Base-by-base conservation (phyloP, 495 filamentous ascomycete species). In the Daldinia bambusicola region DNA sequence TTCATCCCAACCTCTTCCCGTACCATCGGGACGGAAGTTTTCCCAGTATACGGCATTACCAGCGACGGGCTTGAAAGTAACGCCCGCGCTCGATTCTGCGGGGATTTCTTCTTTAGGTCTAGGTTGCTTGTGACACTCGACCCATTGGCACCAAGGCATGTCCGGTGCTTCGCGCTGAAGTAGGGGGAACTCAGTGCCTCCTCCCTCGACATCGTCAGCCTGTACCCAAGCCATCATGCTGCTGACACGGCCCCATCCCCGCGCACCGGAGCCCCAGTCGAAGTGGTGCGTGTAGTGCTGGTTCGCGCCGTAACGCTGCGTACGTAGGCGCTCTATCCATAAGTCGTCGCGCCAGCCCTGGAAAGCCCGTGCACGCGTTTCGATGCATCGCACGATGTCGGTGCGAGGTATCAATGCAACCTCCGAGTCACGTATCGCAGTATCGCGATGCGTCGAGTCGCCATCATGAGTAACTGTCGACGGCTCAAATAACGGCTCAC, bases 31-130 rank as follows among this genome's bases (percentile, higher is more conserved):
- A 37, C 77, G 77, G 72, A 85, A 84, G 63, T 85, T 84, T 74
- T 84, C 82, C 83, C 83, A 85, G 52, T 79, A 84, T 16, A 85
- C 82, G 14, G 82, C 82, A 67, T 85, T 85, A 2, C 83, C 82
- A 3, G 82, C 73, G 4, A 79, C 37, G 0, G 75, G 77, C 71
- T 75, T 81, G 66, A 85, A 85, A 2, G 76, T 76, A 7, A 80
- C 76, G 5, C 81, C 82, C 31, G 55, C 43, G 20, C 37, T 40
- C 4, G 43, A 48, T 10, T 6, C 50, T 6, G 66, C 41, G 50
- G 58, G 53, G 4, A 1, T 7, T 13, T 50, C 48, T 4, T 4
- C 53, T 2, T 59, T 70, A 30, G 34, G 20, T 26, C 62, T 59
- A 1, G 36, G 61, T 26, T 10, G 26, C 38, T 52, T 58, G 18